Evolutionary conservation across 1,284 basidiomycete genomes (phyloP), one percentile per base, ranked within the genome.

Genomic region (Rhizopogon parksii): DNA sequence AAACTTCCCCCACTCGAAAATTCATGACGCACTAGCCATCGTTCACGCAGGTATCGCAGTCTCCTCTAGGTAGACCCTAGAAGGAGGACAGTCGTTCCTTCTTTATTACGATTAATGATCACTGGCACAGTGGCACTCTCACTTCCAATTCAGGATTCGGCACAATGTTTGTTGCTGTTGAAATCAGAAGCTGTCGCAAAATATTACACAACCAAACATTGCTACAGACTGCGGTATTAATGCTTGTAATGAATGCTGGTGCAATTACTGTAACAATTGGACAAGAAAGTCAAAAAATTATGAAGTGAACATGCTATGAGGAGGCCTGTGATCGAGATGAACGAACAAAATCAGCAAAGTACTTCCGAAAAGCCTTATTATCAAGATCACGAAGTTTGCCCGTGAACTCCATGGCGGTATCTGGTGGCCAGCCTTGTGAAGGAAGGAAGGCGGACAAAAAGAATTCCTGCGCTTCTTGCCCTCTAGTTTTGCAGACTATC

Each of bases 291-390:
- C 21, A 24, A 24, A 21, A 24, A 42, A 17, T 21, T 45, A 32
- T 32, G 9, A 32, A 12, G 17, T 30, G 7, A 3, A 43, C 58
- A 67, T 68, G 61, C 68, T 78, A 84, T 70, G 79, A 78, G 46
- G 70, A 68, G 50, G 37, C 19, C 50, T 66, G 67, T 49, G 79
- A 73, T 53, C 83, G 80, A 42, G 83, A 86, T 40, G 82, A 77
- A 48, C 81, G 80, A 46, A 91, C 83, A 58, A 94, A 86, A 57
- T 94, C 92, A 25, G 85, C 79, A 68, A 93, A 92, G 63, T 91
- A 95, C 75, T 89, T 93, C 61, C 89, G 81, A 73, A 97, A 96
- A 40, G 75, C 74, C 68, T 91, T 94, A 51, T 76, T 72, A 61
- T 95, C 92, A 55, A 91, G 73, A 60, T 87, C 86, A 49, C 82